A percentile compares a stretch with the other conserved stretches of the same genome.
Conservation (phyloP, 2,329 filamentous ascomycete species). For the Mycosphaerella sp. region DNA sequence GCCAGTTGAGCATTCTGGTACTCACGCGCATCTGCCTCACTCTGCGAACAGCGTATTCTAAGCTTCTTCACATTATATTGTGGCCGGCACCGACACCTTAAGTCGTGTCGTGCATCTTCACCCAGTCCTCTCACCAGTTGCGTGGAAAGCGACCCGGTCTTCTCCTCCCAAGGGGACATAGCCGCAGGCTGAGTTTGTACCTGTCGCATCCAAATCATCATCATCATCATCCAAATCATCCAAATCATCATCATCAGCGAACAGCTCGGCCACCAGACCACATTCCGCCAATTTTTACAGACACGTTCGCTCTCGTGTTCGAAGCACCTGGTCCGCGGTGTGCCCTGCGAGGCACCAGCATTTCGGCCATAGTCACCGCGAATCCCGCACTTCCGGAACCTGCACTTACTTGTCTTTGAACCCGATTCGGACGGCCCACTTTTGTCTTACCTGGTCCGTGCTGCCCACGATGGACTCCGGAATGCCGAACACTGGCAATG, state of each 20-base stretch:
- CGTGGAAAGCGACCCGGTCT: constrained; percentile 8
- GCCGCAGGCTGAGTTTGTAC: constrained; percentile 5
- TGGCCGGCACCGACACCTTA: constrained; percentile 20
- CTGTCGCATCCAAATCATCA: neutral
- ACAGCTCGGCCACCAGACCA: constrained; percentile 2
- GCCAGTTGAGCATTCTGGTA: constrained; percentile 1
- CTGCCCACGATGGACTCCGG: constrained; percentile 7
- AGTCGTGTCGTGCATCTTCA: constrained; percentile 22
- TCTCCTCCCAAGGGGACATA: constrained; percentile 5
- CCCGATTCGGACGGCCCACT: constrained; percentile 5
- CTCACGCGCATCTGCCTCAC: constrained; percentile 15
- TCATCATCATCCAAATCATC: too few relatives aligned
- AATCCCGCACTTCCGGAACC: constrained; percentile 7
- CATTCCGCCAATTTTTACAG: constrained; percentile 1
- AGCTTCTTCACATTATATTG: constrained; percentile 13
- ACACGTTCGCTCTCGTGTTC: constrained; percentile 1
- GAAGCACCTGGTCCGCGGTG: constrained; percentile 8
- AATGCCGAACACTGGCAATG: constrained; percentile 16
- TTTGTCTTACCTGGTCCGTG: constrained; percentile 4
- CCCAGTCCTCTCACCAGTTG: constrained; percentile 7
- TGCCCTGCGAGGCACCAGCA: constrained; percentile 8
- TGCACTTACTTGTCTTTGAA: constrained; percentile 7
- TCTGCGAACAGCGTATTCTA: constrained; percentile 13
- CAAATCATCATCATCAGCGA: neutral
- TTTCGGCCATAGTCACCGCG: constrained; percentile 10